phyloP scores from a whole-genome alignment of 805 yeast species.

The Millerago galiae region DNA sequence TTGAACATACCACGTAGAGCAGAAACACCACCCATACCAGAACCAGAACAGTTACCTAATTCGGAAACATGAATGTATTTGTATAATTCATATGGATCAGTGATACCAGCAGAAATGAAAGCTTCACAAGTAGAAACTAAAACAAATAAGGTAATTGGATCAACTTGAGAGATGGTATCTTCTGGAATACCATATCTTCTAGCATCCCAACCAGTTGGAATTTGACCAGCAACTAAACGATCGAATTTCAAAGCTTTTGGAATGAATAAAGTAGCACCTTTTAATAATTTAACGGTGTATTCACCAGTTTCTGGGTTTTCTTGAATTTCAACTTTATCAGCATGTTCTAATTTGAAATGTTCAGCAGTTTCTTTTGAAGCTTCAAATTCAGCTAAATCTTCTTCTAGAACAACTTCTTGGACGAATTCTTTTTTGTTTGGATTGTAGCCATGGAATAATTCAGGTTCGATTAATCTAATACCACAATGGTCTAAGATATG shows the following conservation, averaged over 20 bases:
- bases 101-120: constrained; percentile 85
- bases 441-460: constrained; percentile 87
- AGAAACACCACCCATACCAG: constrained; percentile 99
- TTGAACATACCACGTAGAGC: constrained; percentile 97
- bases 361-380: constrained; percentile 92
- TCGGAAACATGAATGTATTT: constrained; percentile 97
- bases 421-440: constrained; percentile 89
- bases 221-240: constrained; percentile 71
- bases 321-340: constrained; percentile 87
- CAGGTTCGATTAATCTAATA: constrained; percentile 95
- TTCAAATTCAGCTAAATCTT: constrained; percentile 94
- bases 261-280: constrained; percentile 86
- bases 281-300: constrained; percentile 80
- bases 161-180: constrained; percentile 90
- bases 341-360: constrained; percentile 90
- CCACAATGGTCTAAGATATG: constrained; percentile 90
- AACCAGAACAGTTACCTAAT: constrained; percentile 98
- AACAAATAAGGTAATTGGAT: constrained; percentile 88
- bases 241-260: constrained; percentile 74
- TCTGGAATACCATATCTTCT: constrained; percentile 91
- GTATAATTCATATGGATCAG: constrained; percentile 98
- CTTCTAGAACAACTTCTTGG: constrained; percentile 95
- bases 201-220: constrained; percentile 98
- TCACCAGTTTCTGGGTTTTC: constrained; percentile 88
- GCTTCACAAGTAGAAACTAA: constrained; percentile 96